Evolutionary conservation across 441 rosid genomes (phyloP).

Genomic region (Pelargonium cotyledonis): DNA sequence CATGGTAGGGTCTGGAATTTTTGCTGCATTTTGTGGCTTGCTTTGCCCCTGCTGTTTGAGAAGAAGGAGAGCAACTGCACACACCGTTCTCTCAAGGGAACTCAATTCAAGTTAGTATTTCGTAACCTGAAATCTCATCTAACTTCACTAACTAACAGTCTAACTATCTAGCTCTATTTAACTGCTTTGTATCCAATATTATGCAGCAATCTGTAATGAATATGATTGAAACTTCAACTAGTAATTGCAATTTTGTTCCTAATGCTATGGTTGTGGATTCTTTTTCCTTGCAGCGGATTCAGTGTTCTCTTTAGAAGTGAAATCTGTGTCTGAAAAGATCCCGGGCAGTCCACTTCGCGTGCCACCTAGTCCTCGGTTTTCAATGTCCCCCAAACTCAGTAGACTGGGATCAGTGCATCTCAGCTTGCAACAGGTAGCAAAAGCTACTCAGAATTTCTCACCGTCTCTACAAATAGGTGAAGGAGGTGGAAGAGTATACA

Average conservation of each 20-base stretch:
- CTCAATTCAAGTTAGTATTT: constrained; percentile 51
- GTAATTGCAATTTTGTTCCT: constrained; percentile 3
- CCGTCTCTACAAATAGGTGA: constrained; percentile 57
- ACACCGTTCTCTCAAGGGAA: constrained; percentile 53
- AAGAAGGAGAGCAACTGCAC: constrained; percentile 57
- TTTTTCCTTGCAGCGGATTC: constrained; percentile 57
- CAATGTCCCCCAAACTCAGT: constrained; percentile 62
- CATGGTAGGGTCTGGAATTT: constrained; percentile 47
- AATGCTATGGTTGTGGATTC: constrained; percentile 10
- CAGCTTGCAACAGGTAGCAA: constrained; percentile 41
- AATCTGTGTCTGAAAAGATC: constrained; percentile 50
- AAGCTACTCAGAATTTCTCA: constrained; percentile 75
- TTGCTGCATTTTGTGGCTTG: constrained; percentile 43
- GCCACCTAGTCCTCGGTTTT: constrained; percentile 82
- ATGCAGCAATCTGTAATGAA: too few relatives aligned
- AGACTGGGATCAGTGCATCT: constrained; percentile 62
- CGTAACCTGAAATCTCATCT: not conserved
- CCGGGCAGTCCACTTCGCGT: constrained; percentile 67
- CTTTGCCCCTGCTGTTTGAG: constrained; percentile 63
- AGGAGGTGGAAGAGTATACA: constrained; percentile 89
- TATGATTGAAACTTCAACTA: not conserved
- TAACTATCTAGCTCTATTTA: not conserved
- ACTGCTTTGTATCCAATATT: too few relatives aligned
- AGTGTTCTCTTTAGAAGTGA: constrained; percentile 40
- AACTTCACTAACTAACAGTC: not conserved